Conservation (phyloP, 345 rosid genomes). For the Lumnitzera littorea region DNA sequence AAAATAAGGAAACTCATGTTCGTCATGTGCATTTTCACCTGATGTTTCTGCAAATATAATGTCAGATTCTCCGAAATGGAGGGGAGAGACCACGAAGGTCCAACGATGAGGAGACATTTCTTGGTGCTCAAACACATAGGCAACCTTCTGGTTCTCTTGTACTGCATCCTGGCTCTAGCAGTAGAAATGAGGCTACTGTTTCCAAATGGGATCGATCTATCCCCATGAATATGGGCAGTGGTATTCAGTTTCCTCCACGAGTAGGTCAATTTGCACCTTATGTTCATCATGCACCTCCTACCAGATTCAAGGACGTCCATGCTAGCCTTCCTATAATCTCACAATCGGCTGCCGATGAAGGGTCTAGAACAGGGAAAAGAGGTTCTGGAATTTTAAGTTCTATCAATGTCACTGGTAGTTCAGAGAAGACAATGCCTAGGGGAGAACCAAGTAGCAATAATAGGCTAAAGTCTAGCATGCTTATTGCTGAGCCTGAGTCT, state of each 20-base stretch:
- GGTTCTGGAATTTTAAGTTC: constrained; percentile 60
- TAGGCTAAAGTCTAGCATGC: constrained; percentile 32
- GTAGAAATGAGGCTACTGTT: constrained; percentile 32
- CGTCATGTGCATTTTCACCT: constrained; percentile 6
- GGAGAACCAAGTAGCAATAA: constrained; percentile 33
- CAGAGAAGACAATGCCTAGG: constrained; percentile 37
- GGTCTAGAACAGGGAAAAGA: constrained; percentile 94
- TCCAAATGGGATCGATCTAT: constrained; percentile 47
- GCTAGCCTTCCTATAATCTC: constrained; percentile 44
- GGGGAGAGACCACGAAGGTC: constrained; percentile 44
- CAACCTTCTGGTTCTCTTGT: constrained; percentile 43
- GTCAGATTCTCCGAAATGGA: constrained; percentile 61
- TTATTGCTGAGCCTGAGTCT: constrained; percentile 42
- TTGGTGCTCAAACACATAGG: constrained; percentile 36
- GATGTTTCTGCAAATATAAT: constrained; percentile 6
- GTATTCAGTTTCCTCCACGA: constrained; percentile 51
- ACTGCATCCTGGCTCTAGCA: constrained; percentile 38
- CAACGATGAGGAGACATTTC: constrained; percentile 40
- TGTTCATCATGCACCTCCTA: constrained; percentile 51
- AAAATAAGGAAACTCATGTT: neutral
- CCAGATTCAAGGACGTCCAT: constrained; percentile 59
- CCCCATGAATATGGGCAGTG: constrained; percentile 33
- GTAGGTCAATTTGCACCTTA: constrained; percentile 56
- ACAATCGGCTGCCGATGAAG: constrained; percentile 96
- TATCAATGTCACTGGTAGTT: constrained; percentile 22